Evolutionary conservation across 1,284 basidiomycete genomes (phyloP).

Genomic region (Leccinum subspadiceum): DNA sequence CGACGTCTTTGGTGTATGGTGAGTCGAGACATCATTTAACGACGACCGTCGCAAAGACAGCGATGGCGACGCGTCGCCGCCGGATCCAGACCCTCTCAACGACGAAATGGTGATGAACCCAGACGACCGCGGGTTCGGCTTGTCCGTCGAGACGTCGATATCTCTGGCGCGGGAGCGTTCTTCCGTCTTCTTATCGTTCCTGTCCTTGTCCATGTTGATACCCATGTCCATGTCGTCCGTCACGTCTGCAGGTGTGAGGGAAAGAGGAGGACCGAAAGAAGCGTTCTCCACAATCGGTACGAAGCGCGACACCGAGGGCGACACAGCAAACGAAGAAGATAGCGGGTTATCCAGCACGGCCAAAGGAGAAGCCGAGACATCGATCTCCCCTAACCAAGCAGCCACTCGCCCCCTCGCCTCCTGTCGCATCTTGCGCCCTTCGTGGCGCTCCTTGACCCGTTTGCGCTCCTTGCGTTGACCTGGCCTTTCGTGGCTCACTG

Average conservation of each 20-base stretch:
- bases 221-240: constrained; percentile 4
- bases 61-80: constrained; percentile 6
- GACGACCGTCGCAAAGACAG: constrained; percentile 26
- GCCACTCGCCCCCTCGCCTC: constrained; percentile 69
- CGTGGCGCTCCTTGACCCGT: constrained; percentile 29
- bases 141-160: constrained; percentile 2
- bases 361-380: constrained; percentile 43
- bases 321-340: constrained; percentile 13
- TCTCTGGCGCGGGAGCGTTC: constrained; percentile 4
- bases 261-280: constrained; percentile 17
- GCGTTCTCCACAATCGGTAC: constrained; percentile 23
- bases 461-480: constrained; percentile 24
- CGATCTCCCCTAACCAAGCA: constrained; percentile 71
- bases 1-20: constrained; percentile 5
- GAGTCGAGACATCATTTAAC: constrained; percentile 19
- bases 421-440: constrained; percentile 41
- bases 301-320: constrained; percentile 25
- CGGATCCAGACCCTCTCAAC: constrained; percentile 32
- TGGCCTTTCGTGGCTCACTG: constrained; percentile 28
- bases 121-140: constrained; percentile 68
- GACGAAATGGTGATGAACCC: constrained; percentile 68
- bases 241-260: constrained; percentile 14
- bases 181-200: not conserved
- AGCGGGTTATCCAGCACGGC: constrained; percentile 18
- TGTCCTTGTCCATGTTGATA: not conserved